These are phyloP conservation scores for Chlorella sp. DNA, from an alignment of 139 green algal species.

Conservation along the genomic window DNA sequence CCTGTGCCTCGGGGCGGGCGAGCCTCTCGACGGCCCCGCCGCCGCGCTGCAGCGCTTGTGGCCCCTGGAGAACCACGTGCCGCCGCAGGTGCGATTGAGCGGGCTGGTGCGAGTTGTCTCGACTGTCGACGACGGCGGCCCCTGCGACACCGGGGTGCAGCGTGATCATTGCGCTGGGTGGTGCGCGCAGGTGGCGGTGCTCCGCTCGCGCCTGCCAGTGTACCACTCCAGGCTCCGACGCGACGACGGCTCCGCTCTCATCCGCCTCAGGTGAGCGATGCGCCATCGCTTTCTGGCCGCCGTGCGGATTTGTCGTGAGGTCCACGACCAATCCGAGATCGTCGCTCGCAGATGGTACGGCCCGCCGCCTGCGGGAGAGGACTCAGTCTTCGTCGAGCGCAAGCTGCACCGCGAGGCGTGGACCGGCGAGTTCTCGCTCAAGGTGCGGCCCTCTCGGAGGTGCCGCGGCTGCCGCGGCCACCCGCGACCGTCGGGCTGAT, in stretches of 20 bases:
- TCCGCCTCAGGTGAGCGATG: conserved; percentile 58
- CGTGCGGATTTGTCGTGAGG: not conserved
- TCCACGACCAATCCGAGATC: no score
- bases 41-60: not conserved
- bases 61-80: not conserved
- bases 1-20: no score
- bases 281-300: not conserved
- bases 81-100: not conserved
- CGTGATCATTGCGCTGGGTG: not conserved
- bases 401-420: conserved; percentile 76
- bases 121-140: no score
- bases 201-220: conserved; percentile 24
- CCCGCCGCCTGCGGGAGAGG: no score
- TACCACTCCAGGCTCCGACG: conserved; percentile 62
- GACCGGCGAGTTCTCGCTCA: conserved; percentile 61
- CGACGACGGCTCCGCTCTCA: conserved; percentile 50
- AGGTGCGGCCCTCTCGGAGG: conserved; percentile 33
- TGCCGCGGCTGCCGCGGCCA: not conserved
- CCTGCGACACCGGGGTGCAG: no score
- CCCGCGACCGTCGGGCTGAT: not conserved
- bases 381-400: conserved; percentile 82
- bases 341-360: no score
- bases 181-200: not conserved
- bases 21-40: no score
- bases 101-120: no score